Percentiles rank a stretch among this genome's conserved stretches.
Evolutionary conservation across 768 basidiomycete species (phyloP).

Genomic region (Macrocybe gigantea): DNA sequence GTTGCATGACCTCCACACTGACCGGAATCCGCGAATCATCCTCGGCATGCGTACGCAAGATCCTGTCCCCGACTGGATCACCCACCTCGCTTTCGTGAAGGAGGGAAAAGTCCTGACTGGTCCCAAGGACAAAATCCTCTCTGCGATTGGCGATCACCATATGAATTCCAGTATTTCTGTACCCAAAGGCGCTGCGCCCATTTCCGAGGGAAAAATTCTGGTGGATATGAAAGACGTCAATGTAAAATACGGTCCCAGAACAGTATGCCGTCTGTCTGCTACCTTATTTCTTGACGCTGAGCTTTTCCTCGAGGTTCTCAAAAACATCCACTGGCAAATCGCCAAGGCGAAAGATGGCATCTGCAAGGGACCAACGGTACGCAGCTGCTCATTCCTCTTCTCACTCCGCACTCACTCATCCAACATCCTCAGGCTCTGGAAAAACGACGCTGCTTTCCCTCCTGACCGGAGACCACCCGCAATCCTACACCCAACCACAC

Average conservation of each 20-base stretch:
- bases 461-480: slow-evolving; percentile 91
- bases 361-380: slow-evolving; percentile 84
- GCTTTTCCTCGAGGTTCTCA: slow-evolving; percentile 51
- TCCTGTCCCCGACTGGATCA: slow-evolving; percentile 64
- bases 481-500: slow-evolving; percentile 74
- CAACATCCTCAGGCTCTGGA: slow-evolving; percentile 63
- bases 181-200: not conserved
- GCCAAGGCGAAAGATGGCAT: slow-evolving; percentile 83
- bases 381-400: slow-evolving; percentile 3
- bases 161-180: not conserved
- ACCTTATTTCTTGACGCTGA: not conserved
- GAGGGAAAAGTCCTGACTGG: slow-evolving; percentile 48
- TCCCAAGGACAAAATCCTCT: slow-evolving; percentile 36
- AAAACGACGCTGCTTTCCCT: slow-evolving; percentile 92
- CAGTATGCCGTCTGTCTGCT: slow-evolving; percentile 28
- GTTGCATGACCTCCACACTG: slow-evolving; percentile 13
- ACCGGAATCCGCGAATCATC: slow-evolving; percentile 16
- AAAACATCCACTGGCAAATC: slow-evolving; percentile 79
- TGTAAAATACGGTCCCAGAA: slow-evolving; percentile 64
- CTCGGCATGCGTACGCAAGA: slow-evolving; percentile 63
- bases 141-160: slow-evolving; percentile 1
- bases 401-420: not conserved
- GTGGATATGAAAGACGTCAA: slow-evolving; percentile 62
- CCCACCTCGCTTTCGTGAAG: slow-evolving; percentile 55
- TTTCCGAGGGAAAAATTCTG: slow-evolving; percentile 23